Conservation (phyloP, 305 asterid genomes). For the Fraxinus dipetala region DNA sequence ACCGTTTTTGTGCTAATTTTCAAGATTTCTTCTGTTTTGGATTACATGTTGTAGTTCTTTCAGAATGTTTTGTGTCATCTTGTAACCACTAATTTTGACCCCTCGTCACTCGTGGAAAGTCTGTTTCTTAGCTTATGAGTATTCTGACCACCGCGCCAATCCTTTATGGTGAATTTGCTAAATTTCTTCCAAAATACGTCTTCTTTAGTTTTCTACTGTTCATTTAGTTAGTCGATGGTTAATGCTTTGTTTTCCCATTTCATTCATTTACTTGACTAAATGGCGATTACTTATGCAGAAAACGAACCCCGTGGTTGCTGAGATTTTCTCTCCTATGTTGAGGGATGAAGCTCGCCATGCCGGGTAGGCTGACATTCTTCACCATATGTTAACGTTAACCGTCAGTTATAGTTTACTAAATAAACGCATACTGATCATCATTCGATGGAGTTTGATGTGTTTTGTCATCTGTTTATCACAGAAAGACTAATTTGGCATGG, state of each 20-base stretch:
- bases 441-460: neutral
- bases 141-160: neutral
- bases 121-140: neutral
- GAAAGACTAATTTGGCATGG: neutral
- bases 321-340: constrained; percentile 90
- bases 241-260: neutral
- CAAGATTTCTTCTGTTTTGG: neutral
- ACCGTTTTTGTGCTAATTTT: neutral
- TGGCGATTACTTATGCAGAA: constrained; percentile 50
- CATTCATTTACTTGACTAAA: neutral
- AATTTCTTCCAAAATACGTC: neutral
- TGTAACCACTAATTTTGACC: neutral
- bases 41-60: neutral
- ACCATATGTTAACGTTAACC: neutral
- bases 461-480: neutral
- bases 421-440: neutral
- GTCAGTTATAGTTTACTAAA: neutral
- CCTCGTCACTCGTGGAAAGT: neutral
- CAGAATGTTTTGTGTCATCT: neutral
- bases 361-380: constrained; percentile 43
- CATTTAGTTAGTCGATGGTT: neutral
- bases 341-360: constrained; percentile 97
- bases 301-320: constrained; percentile 91
- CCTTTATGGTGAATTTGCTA: neutral
- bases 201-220: neutral